Evolutionary conservation across 2,329 filamentous ascomycete genomes (phyloP), one percentile per base, ranked within the genome.

Genomic region (Ophiocordyceps camponoti-floridani): DNA sequence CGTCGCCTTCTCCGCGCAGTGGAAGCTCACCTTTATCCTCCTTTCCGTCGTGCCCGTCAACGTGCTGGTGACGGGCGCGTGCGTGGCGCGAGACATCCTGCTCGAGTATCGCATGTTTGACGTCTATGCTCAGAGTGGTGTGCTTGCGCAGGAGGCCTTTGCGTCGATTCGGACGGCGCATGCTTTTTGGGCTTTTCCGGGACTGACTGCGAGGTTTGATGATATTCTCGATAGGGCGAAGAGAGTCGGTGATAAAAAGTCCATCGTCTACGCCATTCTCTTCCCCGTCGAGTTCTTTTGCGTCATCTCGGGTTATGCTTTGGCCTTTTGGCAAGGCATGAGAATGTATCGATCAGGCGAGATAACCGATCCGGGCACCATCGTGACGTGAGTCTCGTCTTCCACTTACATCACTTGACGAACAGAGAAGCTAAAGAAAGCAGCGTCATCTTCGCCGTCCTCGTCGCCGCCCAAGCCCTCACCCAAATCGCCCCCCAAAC

Each of bases 271-370:
- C 41, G 63, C 62, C 14, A 51, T 68, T 3, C 49, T 71, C 10
- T 70, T 68, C 47, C 62, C 64, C 0, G 54, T 56, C 3, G 64
- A 70, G 48, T 70, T 68, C 52, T 68, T 68, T 46, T 66, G 63
- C 46, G 62, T 72, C 18, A 69, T 66, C 48, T 55, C 62, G 3
- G 67, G 66, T 4, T 69, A 69, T 47, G 66, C 59, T 1, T 56
- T 73, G 4, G 66, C 67, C 0, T 73, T 73, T 46, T 73, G 69
- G 68, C 65, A 72, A 47, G 70, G 69, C 0, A 61, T 71, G 48
- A 55, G 58, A 40, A 67, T 72, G 62, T 66, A 64, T 40, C 50
- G 60, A 4, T 53, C 52, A 1, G 68, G 67, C 1, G 67, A 72
- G 49, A 66, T 72, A 23, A 41, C 51, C 0, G 51, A 65, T n/a